Evolutionary conservation across 148 eudicot species (phyloP).

Genomic region (Talinum fruticosum): DNA sequence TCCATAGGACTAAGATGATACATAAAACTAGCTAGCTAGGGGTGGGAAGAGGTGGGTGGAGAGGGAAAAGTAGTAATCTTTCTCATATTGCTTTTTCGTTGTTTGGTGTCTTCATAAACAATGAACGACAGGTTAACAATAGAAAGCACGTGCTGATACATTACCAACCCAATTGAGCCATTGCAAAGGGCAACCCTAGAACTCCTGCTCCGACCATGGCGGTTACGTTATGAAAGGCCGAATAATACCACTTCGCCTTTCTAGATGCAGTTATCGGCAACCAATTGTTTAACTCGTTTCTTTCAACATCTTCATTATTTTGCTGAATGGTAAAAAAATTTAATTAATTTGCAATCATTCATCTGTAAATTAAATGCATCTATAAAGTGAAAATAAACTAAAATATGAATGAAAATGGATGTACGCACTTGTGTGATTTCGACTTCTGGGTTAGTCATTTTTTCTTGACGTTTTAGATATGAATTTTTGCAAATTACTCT

Average conservation of each 20-base stretch:
- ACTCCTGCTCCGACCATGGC: constrained; percentile 32
- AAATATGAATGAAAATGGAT: neutral
- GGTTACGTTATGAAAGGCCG: constrained; percentile 30
- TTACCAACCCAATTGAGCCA: constrained; percentile 31
- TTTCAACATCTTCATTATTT: neutral
- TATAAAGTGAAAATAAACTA: neutral
- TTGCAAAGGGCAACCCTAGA: constrained; percentile 24
- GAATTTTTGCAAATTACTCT: neutral
- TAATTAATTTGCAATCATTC: neutral
- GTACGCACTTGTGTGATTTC: neutral
- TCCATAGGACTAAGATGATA: too few species aligned
- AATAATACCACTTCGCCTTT: constrained; percentile 28
- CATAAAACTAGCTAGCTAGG: neutral
- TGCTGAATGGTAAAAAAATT: neutral
- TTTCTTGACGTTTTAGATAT: neutral
- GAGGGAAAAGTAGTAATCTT: too few species aligned
- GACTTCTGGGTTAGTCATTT: neutral
- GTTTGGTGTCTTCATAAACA: neutral
- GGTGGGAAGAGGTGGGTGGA: neutral
- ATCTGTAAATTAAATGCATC: neutral
- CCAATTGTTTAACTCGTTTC: constrained; percentile 11
- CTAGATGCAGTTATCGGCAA: constrained; percentile 27
- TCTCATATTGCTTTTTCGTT: neutral
- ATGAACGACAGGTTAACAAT: neutral
- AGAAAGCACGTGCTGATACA: neutral